Conservation (phyloP, 495 filamentous ascomycete genomes). For the Tuber umbilicatum region DNA sequence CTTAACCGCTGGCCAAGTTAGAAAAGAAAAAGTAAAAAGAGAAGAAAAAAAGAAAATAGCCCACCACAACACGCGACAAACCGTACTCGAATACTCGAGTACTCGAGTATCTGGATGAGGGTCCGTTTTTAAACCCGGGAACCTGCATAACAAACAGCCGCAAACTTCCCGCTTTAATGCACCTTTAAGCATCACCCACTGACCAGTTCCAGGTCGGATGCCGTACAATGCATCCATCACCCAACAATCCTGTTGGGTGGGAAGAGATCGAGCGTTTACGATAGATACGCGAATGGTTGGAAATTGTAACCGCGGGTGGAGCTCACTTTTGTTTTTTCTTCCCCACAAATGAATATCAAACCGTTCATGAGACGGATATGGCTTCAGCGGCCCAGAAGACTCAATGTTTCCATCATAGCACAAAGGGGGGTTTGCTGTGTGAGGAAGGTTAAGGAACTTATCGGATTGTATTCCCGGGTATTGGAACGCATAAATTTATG, state of each 20-base stretch:
- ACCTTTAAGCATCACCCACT: not conserved
- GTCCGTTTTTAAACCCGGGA: not conserved
- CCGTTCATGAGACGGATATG: constrained; percentile 21
- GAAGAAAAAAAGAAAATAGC: not conserved
- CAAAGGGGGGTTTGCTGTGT: not conserved
- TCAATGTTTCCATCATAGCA: not conserved
- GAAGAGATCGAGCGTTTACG: not conserved
- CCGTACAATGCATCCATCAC: not conserved
- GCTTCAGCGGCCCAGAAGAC: constrained; percentile 11
- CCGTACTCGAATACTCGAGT: too few species aligned
- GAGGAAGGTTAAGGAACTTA: not conserved
- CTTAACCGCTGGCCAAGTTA: not conserved
- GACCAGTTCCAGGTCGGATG: not conserved
- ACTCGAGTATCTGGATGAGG: too few species aligned
- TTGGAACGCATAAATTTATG: constrained; percentile 19
- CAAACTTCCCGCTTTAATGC: not conserved
- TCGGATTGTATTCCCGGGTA: constrained; percentile 11
- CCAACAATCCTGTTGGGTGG: not conserved
- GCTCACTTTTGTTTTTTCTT: not conserved
- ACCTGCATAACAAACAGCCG: not conserved
- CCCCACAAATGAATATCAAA: constrained; percentile 16
- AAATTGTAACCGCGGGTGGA: not conserved
- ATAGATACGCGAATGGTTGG: not conserved
- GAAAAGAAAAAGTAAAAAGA: not conserved
- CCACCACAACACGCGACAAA: not conserved